phyloP scores from a whole-genome alignment of 257 asterid species.

The Leptodermis oblonga region DNA sequence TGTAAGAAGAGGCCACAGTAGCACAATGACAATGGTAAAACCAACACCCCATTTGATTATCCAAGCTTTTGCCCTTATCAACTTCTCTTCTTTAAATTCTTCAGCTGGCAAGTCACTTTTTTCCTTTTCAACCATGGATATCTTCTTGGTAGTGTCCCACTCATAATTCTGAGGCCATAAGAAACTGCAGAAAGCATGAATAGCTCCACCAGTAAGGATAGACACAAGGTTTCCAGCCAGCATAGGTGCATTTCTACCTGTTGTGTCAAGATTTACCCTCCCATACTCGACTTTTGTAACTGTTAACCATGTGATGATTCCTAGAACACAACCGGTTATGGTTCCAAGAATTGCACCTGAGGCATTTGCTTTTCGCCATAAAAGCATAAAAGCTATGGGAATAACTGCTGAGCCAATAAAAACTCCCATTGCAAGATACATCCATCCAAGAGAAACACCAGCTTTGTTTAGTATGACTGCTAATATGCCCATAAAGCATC shows the following conservation, averaged over 20 bases:
- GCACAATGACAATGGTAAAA: constrained; percentile 57
- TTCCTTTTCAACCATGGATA: constrained; percentile 81
- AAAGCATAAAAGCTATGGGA: constrained; percentile 90
- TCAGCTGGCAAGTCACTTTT: constrained; percentile 45
- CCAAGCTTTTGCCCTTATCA: constrained; percentile 61
- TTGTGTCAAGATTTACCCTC: constrained; percentile 76
- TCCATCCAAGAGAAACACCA: constrained; percentile 89
- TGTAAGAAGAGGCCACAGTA: constrained; percentile 81
- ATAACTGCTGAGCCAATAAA: constrained; percentile 85
- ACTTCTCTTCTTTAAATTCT: constrained; percentile 69
- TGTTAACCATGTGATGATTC: constrained; percentile 76
- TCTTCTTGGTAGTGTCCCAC: constrained; percentile 76
- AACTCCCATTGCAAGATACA: constrained; percentile 89
- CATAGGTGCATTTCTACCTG: constrained; percentile 90
- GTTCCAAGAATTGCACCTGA: constrained; percentile 75
- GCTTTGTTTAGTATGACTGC: constrained; percentile 84
- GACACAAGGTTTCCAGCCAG: constrained; percentile 89
- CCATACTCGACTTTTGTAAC: constrained; percentile 73
- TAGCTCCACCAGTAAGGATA: constrained; percentile 68
- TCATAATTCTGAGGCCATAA: constrained; percentile 75
- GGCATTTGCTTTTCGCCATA: constrained; percentile 82
- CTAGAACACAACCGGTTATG: constrained; percentile 60
- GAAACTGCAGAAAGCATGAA: constrained; percentile 68
- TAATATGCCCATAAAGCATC: constrained; percentile 80
- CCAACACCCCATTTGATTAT: constrained; percentile 88